Evolutionary conservation across 1,284 basidiomycete species (phyloP), one percentile per base, ranked within the genome.

Genomic region (Chiua sp.): DNA sequence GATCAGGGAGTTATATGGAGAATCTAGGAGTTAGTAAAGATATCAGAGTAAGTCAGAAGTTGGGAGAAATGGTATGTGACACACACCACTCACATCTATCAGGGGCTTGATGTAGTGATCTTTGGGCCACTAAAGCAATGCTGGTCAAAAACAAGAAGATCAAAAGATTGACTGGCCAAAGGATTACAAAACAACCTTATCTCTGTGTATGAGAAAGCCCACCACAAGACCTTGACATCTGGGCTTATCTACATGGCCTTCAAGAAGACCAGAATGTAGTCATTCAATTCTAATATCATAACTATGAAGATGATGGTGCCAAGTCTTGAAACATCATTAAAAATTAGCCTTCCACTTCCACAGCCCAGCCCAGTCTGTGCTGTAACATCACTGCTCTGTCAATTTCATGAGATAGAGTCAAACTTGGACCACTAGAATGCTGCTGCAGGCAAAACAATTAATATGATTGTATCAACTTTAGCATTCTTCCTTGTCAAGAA

Each of bases 61-160:
- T n/a, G n/a, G n/a, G n/a, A n/a, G n/a, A n/a, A n/a, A n/a, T n/a
- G n/a, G n/a, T n/a, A n/a, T n/a, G 32, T 6, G 7, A 47, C 61
- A 5, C 58, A 63, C 20, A 1, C 42, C 2, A 63, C 51, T 0
- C 59, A 61, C 15, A 16, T 60, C 4, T 60, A 60, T 7, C 58
- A 62, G 23, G 59, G 59, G 0, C 56, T 61, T 35, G 51, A 63
- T 35, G 35, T 63, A 1, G 37, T 56, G 0, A 15, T 63, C 2
- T 61, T 61, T 22, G n/a, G 39, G 0, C 35, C 56, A 2, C 13
- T 61, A 0, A 61, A 63, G 6, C 1, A 26, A 0, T 44, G 12
- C 13, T 62, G 56, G 56, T 20, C 16, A 1, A 22, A 58, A 60
- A 22, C n/a, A 12, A 7, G 51, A 53, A 37, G 22, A 37, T 16